Percentiles rank a stretch among this genome's conserved stretches.
Conservation (phyloP, 2,329 filamentous ascomycete genomes). For the Diaporthe ilicicola region DNA sequence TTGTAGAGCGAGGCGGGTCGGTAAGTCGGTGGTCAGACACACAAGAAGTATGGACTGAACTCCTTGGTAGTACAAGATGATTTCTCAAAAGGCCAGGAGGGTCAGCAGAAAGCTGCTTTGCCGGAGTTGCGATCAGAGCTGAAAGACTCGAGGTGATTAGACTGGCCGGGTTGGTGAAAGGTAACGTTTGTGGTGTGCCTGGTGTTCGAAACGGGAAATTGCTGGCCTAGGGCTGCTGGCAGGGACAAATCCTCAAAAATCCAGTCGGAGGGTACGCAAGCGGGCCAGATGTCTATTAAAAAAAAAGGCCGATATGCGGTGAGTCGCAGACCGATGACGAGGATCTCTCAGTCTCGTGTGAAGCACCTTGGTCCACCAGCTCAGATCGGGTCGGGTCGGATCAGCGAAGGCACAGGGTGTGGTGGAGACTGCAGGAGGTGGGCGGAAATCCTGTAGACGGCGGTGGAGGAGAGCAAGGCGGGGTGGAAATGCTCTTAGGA, state of each 20-base stretch:
- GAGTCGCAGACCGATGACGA: background rate
- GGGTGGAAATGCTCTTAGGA: background rate
- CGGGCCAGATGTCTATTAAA: constrained; percentile 2
- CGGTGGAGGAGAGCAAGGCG: background rate
- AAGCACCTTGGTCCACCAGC: background rate
- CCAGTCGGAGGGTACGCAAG: background rate
- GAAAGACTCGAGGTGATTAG: background rate
- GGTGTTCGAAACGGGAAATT: background rate
- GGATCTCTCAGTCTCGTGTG: background rate
- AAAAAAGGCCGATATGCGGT: constrained; percentile 8
- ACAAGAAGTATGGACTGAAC: background rate
- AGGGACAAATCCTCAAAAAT: background rate
- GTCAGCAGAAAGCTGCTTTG: background rate
- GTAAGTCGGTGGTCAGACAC: constrained; percentile 1
- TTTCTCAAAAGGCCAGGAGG: background rate
- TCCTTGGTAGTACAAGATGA: background rate
- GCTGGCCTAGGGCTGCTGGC: background rate
- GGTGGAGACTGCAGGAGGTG: background rate
- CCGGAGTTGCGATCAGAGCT: background rate
- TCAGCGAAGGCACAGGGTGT: constrained; percentile 2
- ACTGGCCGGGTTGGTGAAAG: background rate
- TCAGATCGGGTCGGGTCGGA: background rate
- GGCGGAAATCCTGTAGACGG: background rate
- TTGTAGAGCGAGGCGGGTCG: background rate
- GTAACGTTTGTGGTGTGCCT: background rate